Base-by-base conservation (phyloP, 768 basidiomycete genomes). In the Collybia nuda region DNA sequence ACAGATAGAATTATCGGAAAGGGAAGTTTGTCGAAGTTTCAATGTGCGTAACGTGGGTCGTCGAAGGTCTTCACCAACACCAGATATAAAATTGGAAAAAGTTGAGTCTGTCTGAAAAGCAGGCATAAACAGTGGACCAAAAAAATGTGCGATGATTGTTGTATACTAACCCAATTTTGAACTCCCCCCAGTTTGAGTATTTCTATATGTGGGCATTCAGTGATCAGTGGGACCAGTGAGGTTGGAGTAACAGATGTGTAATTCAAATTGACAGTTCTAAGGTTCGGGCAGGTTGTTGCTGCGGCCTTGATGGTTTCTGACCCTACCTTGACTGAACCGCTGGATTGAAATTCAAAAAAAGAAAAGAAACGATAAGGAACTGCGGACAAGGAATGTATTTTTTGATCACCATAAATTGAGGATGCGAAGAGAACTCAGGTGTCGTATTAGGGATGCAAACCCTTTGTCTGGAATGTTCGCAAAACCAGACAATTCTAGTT, bases 121-220 rank as follows among this genome's bases (percentile, higher is more conserved):
- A 41, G 23, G 19, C 19, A 15, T 38, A 38, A 45, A 36, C 5
- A n/a, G 23, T 40, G 17, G 37, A 19, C 44, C 22, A 26, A 21
- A 40, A 19, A 24, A 11, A 11, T 37, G 23, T 24, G 5, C 12
- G 50, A 22, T 12, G 44, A 22, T 19, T 29, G 35, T 44, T 18
- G 24, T 5, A 37, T 40, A 66, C 76, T 59, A 47, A 79, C 87
- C 81, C 85, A 84, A 57, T 75, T 84, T 11, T 70, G 63, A 47
- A 87, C 75, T 5, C 81, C 83, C 3, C 86, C 83, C 4, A 84
- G 63, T 59, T 88, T 88, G 37, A 88, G 61, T 0, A 80, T 76
- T 56, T 81, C 72, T 15, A 88, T 53, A 7, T 69, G 56, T 18
- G 58, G 55, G 41, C 63, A 68, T 3, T 60, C 64, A 3, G 65